Percentiles rank a stretch among this genome's conserved stretches.
phyloP scores from a whole-genome alignment of 495 filamentous ascomycete species.

The Xylaria nigripes region DNA sequence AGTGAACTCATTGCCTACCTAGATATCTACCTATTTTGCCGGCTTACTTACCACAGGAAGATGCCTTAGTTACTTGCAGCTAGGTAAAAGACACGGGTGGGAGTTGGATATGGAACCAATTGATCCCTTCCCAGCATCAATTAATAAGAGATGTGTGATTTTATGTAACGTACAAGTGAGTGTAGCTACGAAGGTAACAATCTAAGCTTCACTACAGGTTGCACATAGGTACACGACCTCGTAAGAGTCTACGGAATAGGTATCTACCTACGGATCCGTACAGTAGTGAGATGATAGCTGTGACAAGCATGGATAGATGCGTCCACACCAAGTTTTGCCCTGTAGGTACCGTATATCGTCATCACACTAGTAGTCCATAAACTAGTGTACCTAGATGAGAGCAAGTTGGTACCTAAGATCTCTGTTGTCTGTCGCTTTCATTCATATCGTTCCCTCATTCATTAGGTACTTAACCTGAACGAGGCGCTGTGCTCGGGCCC shows the following conservation, averaged over 20 bases:
- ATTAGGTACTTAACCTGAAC: not conserved
- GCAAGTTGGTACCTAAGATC: not conserved
- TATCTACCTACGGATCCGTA: too few species aligned
- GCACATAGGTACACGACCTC: too few species aligned
- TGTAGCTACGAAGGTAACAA: too few species aligned
- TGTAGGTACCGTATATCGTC: not conserved
- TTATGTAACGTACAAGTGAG: not conserved
- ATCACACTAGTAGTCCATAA: not conserved
- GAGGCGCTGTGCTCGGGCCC: not conserved
- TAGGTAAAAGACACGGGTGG: not conserved
- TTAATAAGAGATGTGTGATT: not conserved
- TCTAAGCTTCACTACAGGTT: too few species aligned
- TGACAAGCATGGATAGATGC: conserved; percentile 5
- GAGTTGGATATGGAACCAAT: not conserved
- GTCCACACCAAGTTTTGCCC: not conserved
- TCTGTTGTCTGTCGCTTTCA: too few species aligned
- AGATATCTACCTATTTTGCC: too few species aligned
- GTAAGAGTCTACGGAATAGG: not conserved
- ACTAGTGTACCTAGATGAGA: not conserved
- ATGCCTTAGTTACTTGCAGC: not conserved
- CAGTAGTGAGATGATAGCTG: not conserved
- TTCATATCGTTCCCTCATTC: not conserved
- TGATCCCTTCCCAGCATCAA: not conserved
- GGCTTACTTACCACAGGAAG: not conserved
- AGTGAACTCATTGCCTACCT: not conserved